Evolutionary conservation across 2,329 filamentous ascomycete species (phyloP), one percentile per base, ranked within the genome.

Genomic region (Penicillium glabrum): DNA sequence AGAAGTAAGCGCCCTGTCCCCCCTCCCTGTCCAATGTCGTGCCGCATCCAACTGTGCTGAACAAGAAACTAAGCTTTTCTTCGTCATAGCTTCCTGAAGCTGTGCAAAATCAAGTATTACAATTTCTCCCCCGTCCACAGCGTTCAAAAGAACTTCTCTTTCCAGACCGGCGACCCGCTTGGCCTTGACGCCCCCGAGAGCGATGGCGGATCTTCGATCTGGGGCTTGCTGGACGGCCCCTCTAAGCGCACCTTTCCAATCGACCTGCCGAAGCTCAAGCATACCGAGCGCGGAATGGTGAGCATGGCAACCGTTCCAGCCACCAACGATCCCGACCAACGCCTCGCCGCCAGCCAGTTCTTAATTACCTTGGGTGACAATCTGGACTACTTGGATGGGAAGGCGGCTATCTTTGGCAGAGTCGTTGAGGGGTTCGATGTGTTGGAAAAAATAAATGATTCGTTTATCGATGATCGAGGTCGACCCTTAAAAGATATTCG

Each of bases 81-180:
- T 61, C 23, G 19, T 39, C 33, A 39, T 75, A 96, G 91, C 83
- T 98, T 99, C 75, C 81, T 99, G 56, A 98, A 99, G 83, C 90
- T 99, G 67, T 97, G 95, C 86, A 98, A 98, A 79, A 82, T 92
- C 77, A 99, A 97, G 80, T 99, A 98, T 80, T 99, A 97, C 86
- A 98, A 98, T 80, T 98, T 96, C 75, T 88, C 92, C 6, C 95
- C 93, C 26, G 80, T 98, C 53, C 91, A 97, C 78, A 92, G 89
- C 64, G 86, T 99, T 37, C 95, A 97, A 72, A 95, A 93, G 74
- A 87, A 91, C 76, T 98, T 97, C 77, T 96, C 93, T 59, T 96
- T 96, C 77, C 93, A 98, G 76, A 96, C 91, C 31, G 93, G 93
- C 72, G 95, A 98, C 70, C 93, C 93, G 13, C 87, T 98, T 52